These are phyloP conservation scores for Aureobasidium sp. DNA, from an alignment of 2,329 filamentous ascomycete species.

Conservation along the genomic window DNA sequence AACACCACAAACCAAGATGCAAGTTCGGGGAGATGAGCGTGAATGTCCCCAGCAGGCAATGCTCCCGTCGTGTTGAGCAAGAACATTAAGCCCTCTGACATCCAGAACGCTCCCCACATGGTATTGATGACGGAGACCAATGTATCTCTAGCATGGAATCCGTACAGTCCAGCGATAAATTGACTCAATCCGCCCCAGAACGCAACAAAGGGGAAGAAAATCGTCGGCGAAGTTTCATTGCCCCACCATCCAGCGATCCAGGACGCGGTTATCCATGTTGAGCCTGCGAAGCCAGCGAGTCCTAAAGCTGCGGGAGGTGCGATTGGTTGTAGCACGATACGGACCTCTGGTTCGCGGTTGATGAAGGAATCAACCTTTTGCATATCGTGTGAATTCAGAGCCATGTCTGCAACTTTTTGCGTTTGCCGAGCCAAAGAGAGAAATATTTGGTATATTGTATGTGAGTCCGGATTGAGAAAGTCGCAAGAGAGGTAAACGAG, in stretches of 20 bases:
- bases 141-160: conserved; percentile 22
- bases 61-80: conserved; percentile 7
- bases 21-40: conserved; percentile 23
- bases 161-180: conserved; percentile 25
- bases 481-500: neutral
- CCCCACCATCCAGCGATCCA: conserved; percentile 23
- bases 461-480: neutral
- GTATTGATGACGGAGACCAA: conserved; percentile 23
- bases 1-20: conserved; percentile 23
- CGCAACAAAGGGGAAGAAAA: conserved; percentile 27
- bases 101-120: conserved; percentile 23
- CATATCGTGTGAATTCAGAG: neutral
- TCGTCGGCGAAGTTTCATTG: conserved; percentile 20
- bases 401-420: neutral
- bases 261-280: conserved; percentile 25
- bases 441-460: no score
- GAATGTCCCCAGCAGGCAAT: conserved; percentile 12
- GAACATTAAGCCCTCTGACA: conserved; percentile 14
- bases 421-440: no score
- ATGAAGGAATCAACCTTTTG: neutral
- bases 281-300: conserved; percentile 26
- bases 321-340: conserved; percentile 26
- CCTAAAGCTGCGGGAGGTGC: conserved; percentile 28
- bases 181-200: conserved; percentile 27
- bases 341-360: conserved; percentile 20